Evolutionary conservation across 495 filamentous ascomycete species (phyloP), one percentile per base, ranked within the genome.

Genomic region (Xylaria palmicola): DNA sequence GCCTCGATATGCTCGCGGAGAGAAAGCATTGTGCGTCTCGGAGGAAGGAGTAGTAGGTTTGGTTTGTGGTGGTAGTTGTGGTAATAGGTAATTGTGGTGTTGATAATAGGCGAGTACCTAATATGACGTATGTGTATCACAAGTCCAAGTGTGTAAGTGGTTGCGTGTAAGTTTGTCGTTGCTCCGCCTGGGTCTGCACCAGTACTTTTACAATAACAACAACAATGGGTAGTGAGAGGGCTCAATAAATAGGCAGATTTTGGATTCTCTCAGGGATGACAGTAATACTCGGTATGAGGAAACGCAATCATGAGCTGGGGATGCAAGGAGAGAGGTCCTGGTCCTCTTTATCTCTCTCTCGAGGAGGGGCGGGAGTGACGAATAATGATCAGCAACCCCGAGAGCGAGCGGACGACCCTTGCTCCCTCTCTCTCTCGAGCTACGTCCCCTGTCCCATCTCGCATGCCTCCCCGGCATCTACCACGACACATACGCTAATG

Each of bases 1-100:
- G 37, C 17, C 22, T 32, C 41, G 20, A 62, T 24, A 34, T 56
- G 59, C 41, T 62, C 29, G 26, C 50, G 59, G 32, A 62, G 59
- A 6, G 59, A 56, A 12, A 49, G 37, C 59, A 62, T 62, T 39
- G 27, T 43, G 39, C 6, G 12, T 24, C n/a, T n/a, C n/a, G n/a
- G n/a, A n/a, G n/a, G n/a, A n/a, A n/a, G 53, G 24, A 7, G 15
- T 15, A 10, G n/a, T 34, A 39, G 53, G 37, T 43, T 13, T 12
- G 27, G 24, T 2, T 54, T 20, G 10, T 41, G 51, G 13, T 40
- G 30, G 34, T 50, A 41, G 34, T 19, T 40, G 10, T 22, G 2
- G 29, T 8, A 12, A 0, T 22, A 51, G 17, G 48, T 22, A 34
- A 27, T 51, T 34, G 29, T n/a, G 3, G 48, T 32, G n/a, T 34